These are phyloP conservation scores for Fusarium globosum DNA, from an alignment of 2,329 filamentous ascomycete genomes.

Conservation along the genomic window DNA sequence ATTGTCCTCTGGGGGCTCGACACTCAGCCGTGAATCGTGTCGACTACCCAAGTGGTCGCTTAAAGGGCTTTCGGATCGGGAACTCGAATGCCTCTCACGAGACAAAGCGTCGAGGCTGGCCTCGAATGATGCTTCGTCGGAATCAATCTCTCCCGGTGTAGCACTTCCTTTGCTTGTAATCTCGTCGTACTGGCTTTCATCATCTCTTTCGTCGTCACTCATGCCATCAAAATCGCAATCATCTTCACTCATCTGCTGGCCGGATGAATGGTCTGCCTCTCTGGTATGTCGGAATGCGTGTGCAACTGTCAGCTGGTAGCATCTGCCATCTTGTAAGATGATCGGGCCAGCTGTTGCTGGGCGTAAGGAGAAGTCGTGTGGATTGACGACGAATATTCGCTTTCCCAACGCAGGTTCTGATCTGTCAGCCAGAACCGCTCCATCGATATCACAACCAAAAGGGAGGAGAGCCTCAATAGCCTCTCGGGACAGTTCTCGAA, in stretches of 20 bases:
- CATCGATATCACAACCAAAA: accelerated
- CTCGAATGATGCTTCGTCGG: not conserved
- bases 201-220: accelerated
- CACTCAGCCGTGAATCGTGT: accelerated
- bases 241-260: not conserved
- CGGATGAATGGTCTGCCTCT: accelerated
- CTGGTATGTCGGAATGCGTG: not conserved
- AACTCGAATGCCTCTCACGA: accelerated
- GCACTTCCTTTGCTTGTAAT: accelerated
- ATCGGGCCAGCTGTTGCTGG: accelerated
- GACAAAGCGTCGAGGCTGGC: not conserved
- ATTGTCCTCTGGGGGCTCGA: accelerated
- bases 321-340: accelerated
- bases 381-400: not conserved
- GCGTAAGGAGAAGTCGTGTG: accelerated
- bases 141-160: accelerated
- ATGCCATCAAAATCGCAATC: not conserved
- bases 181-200: accelerated
- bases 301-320: not conserved
- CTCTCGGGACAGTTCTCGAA: not conserved
- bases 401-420: accelerated
- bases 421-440: accelerated
- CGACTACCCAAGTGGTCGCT: accelerated
- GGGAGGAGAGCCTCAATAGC: not conserved
- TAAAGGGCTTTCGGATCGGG: accelerated